Percentiles rank a stretch among this genome's conserved stretches.
These are phyloP conservation scores for Vitis hybrid DNA, from an alignment of 177 flowering plant genomes.

Conservation along the genomic window DNA sequence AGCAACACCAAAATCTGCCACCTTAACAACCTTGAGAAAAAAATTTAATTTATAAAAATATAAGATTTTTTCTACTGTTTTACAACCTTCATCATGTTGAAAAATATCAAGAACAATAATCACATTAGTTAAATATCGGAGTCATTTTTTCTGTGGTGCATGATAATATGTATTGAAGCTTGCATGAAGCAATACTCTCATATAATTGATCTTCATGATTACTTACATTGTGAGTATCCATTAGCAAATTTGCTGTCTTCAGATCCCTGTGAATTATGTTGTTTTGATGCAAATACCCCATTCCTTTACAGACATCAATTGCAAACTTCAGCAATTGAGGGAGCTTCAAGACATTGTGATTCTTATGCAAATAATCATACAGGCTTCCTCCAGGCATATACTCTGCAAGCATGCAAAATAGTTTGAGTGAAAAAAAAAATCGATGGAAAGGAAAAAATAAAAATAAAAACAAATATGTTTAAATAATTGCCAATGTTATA, in stretches of 20 bases:
- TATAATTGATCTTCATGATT: not conserved
- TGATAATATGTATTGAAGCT: not conserved
- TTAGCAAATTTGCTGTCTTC: constrained; percentile 93
- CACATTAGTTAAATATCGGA: not conserved
- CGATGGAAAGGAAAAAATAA: not conserved
- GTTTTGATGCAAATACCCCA: constrained; percentile 85
- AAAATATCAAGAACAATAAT: not conserved
- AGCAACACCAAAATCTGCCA: constrained; percentile 99
- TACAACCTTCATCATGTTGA: not conserved
- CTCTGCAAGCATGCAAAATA: constrained; percentile 52
- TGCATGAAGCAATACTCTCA: not conserved
- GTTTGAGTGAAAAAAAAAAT: not conserved
- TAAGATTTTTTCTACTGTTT: not conserved
- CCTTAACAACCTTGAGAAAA: constrained; percentile 75
- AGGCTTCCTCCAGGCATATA: constrained; percentile 97
- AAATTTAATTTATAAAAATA: not conserved
- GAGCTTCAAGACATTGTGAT: constrained; percentile 54
- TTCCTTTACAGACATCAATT: constrained; percentile 86
- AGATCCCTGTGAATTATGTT: constrained; percentile 90
- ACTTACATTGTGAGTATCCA: constrained; percentile 77
- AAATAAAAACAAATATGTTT: not conserved
- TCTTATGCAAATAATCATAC: constrained; percentile 77
- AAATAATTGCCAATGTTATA: too few relatives aligned
- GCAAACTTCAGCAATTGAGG: constrained; percentile 75
- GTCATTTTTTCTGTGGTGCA: too few relatives aligned